Conservation (phyloP, 768 basidiomycete genomes). For the Dendrothele bispora region DNA sequence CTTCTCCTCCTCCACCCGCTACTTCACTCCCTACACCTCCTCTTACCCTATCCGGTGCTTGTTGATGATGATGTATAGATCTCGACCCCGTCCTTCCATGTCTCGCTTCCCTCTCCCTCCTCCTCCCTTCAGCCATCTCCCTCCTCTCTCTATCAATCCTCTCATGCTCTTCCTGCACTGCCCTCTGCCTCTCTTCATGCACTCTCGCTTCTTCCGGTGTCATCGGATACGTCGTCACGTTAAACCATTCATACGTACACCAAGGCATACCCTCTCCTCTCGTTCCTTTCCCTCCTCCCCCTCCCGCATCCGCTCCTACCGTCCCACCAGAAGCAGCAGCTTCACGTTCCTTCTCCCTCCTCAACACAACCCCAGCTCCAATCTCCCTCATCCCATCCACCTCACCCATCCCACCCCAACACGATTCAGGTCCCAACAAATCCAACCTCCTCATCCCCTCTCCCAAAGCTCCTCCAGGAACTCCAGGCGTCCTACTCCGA, state of each 20-base stretch:
- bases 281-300: too few species aligned
- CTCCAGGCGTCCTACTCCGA: slow-evolving; percentile 59
- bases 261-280: slow-evolving; percentile 5
- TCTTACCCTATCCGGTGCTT: too few species aligned
- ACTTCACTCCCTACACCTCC: too few species aligned
- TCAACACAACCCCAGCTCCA: slow-evolving; percentile 47
- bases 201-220: background rate
- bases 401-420: slow-evolving; percentile 70
- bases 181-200: background rate
- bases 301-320: too few species aligned
- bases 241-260: slow-evolving; percentile 3
- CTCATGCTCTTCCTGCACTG: background rate
- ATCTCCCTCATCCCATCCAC: slow-evolving; percentile 39
- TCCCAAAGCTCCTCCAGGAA: slow-evolving; percentile 69
- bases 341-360: too few species aligned
- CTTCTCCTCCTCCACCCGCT: too few species aligned
- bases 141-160: background rate
- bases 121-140: background rate
- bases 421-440: slow-evolving; percentile 56
- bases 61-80: too few species aligned
- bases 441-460: slow-evolving; percentile 66
- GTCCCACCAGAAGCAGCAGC: too few species aligned
- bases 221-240: slow-evolving; percentile 5
- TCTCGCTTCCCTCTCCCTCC: background rate
- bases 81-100: too few species aligned